Conservation (phyloP, 176 grass and related monocot species). For the Urochloa ruziziensis region DNA sequence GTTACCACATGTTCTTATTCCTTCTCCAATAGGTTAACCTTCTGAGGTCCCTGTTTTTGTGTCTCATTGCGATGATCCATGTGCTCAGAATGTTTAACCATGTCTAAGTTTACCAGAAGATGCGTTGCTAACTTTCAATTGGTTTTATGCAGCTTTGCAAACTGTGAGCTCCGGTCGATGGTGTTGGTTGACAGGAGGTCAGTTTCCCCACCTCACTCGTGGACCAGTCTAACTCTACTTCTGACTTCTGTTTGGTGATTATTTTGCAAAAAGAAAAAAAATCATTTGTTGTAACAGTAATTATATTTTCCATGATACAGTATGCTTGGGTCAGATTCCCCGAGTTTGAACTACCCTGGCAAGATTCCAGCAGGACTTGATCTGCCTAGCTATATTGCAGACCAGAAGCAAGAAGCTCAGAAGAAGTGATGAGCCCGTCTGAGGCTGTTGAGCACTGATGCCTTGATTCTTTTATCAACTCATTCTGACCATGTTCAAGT, state of each 20-base stretch:
- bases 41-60: not conserved
- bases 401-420: slow-evolving; percentile 22
- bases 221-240: too few relatives aligned
- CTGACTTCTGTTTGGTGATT: not conserved
- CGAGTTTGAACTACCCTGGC: slow-evolving; percentile 57
- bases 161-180: slow-evolving; percentile 90
- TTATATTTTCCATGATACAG: slow-evolving; percentile 22
- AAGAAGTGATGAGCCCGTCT: not conserved
- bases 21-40: not conserved
- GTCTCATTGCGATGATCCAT: not conserved
- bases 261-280: too few relatives aligned
- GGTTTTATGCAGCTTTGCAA: slow-evolving; percentile 59
- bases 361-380: slow-evolving; percentile 57
- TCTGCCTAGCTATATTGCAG: slow-evolving; percentile 52
- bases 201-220: not conserved
- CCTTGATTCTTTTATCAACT: not conserved
- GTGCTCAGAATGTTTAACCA: not conserved
- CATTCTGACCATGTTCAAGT: not conserved
- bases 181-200: slow-evolving; percentile 91
- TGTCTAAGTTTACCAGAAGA: not conserved
- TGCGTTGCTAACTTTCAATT: slow-evolving; percentile 8
- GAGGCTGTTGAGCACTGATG: not conserved
- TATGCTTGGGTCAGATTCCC: slow-evolving; percentile 48
- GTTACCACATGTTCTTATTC: not conserved
- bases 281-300: not conserved